Percentiles rank a stretch among this genome's conserved stretches.
phyloP scores from a whole-genome alignment of 345 rosid genomes.

The Orychophragmus violaceus region DNA sequence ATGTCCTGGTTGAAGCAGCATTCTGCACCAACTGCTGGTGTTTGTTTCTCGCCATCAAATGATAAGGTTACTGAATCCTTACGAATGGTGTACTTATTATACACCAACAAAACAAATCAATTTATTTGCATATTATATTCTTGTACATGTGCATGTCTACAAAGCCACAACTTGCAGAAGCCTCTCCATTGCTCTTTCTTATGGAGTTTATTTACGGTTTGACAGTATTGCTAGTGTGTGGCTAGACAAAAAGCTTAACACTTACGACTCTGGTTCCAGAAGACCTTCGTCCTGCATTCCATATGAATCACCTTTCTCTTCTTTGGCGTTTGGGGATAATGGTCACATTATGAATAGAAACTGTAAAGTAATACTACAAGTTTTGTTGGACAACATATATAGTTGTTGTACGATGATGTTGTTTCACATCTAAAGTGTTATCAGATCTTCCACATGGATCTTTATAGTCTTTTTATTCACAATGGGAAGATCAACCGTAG shows the following conservation, averaged over 20 bases:
- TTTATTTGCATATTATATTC: neutral
- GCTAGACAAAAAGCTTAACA: constrained; percentile 83
- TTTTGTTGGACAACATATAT: too few species aligned
- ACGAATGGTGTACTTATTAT: neutral
- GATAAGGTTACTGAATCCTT: constrained; percentile 60
- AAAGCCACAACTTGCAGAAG: neutral
- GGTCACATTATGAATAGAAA: too few species aligned
- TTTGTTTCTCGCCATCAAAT: too few species aligned
- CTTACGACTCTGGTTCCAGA: constrained; percentile 77
- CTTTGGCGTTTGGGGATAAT: too few species aligned
- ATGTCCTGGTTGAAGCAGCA: too few species aligned
- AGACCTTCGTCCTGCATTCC: constrained; percentile 62
- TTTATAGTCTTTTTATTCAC: too few species aligned
- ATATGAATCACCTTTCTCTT: constrained; percentile 89
- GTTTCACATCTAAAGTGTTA: too few species aligned
- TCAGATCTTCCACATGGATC: too few species aligned
- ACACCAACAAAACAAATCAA: neutral
- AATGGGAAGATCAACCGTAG: too few species aligned
- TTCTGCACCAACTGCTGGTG: too few species aligned
- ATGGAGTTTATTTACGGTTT: constrained; percentile 6
- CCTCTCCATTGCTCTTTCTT: neutral
- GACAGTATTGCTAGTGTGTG: constrained; percentile 89
- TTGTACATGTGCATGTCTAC: neutral
- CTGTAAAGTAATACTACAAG: too few species aligned
- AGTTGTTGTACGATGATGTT: too few species aligned